Conservation (phyloP, 805 yeast species). For the Diddensiella caesifluorescens region DNA sequence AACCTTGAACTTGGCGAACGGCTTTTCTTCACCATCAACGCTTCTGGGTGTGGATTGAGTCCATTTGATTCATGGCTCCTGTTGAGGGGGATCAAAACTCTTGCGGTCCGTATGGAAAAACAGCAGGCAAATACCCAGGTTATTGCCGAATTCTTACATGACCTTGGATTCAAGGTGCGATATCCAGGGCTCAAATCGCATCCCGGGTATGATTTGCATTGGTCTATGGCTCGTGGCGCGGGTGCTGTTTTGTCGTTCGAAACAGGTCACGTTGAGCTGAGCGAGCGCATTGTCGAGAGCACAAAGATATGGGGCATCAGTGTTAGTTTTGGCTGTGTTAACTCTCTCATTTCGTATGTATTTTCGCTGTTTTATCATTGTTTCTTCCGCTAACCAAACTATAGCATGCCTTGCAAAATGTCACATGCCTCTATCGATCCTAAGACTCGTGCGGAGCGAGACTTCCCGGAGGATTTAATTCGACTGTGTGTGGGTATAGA, state of each 20-base stretch:
- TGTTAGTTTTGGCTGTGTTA: conserved; percentile 92
- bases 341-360: conserved; percentile 65
- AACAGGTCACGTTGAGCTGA: conserved; percentile 65
- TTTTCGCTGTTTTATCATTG: neutral
- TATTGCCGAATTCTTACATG: conserved; percentile 68
- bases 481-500: conserved; percentile 92
- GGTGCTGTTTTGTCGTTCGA: conserved; percentile 89
- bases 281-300: conserved; percentile 68
- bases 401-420: conserved; percentile 86
- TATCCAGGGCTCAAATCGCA: conserved; percentile 81
- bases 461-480: conserved; percentile 86
- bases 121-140: conserved; percentile 77
- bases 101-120: conserved; percentile 78
- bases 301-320: conserved; percentile 80
- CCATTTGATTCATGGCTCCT: conserved; percentile 93
- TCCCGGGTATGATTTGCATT: conserved; percentile 77
- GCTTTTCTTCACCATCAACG: conserved; percentile 72
- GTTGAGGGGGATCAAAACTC: conserved; percentile 81
- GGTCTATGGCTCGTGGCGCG: conserved; percentile 69
- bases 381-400: neutral
- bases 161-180: conserved; percentile 67
- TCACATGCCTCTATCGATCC: conserved; percentile 96
- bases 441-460: conserved; percentile 78
- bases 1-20: conserved; percentile 58
- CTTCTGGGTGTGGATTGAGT: conserved; percentile 85